phyloP scores from a whole-genome alignment of 192 early-diverging fungal genomes.

The Gonapodya sp. region DNA sequence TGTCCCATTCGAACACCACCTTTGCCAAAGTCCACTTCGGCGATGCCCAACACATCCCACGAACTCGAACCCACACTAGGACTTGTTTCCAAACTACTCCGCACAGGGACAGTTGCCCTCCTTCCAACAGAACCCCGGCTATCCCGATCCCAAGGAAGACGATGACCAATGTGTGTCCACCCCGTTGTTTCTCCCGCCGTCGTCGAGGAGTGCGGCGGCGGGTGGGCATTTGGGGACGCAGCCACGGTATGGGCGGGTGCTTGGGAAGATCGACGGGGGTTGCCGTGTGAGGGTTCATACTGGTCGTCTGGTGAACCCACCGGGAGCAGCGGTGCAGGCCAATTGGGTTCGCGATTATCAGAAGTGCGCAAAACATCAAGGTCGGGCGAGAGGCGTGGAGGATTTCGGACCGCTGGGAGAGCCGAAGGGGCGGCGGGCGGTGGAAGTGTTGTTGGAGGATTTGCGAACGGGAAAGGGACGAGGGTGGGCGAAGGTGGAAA shows the following conservation, averaged over 20 bases:
- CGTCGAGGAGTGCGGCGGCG: slow-evolving; percentile 1
- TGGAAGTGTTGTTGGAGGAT: not conserved
- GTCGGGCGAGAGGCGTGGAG: not conserved
- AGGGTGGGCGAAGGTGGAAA: not conserved
- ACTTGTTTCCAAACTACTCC: not conserved
- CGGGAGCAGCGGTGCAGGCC: too few relatives aligned
- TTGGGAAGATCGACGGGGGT: too few relatives aligned
- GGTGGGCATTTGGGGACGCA: not conserved
- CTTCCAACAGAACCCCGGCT: not conserved
- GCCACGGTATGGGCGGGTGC: not conserved
- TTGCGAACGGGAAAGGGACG: not conserved
- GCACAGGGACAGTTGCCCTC: not conserved
- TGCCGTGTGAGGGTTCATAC: too few relatives aligned
- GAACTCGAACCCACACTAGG: too few relatives aligned
- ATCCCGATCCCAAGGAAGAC: not conserved
- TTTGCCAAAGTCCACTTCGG: not conserved
- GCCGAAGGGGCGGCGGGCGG: not conserved
- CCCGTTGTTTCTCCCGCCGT: not conserved
- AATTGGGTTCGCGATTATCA: too few relatives aligned
- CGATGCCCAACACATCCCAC: not conserved
- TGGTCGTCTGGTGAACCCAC: too few relatives aligned
- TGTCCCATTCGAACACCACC: not conserved
- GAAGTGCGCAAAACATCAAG: too few relatives aligned
- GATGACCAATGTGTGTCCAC: not conserved
- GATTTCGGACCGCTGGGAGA: not conserved